These are phyloP conservation scores for Arachis hypogaea DNA, from an alignment of 306 rosid genomes.

Conservation along the genomic window DNA sequence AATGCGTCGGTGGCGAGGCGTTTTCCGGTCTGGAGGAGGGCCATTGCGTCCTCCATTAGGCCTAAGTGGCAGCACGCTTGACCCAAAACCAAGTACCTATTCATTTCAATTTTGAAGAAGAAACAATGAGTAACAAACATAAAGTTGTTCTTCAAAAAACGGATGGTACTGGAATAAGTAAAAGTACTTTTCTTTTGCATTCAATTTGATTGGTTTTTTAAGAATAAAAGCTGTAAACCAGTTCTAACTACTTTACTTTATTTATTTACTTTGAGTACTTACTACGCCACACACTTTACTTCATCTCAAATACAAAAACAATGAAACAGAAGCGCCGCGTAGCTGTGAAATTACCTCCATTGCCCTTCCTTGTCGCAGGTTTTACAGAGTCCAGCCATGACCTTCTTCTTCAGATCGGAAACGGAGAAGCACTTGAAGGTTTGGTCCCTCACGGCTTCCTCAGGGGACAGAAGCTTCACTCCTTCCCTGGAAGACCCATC, in stretches of 20 bases:
- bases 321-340: conserved; percentile 47
- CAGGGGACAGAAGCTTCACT: conserved; percentile 72
- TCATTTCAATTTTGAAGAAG: too few species aligned
- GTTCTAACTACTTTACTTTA: background rate
- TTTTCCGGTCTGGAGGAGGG: conserved; percentile 90
- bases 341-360: conserved; percentile 69
- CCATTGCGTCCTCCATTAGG: conserved; percentile 96
- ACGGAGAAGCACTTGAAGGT: conserved; percentile 95
- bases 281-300: background rate
- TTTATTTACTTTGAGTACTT: too few species aligned
- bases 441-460: conserved; percentile 53
- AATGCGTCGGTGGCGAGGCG: conserved; percentile 90
- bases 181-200: conserved; percentile 24
- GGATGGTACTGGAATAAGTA: too few species aligned
- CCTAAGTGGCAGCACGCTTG: conserved; percentile 94
- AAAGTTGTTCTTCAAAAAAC: too few species aligned
- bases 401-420: conserved; percentile 88
- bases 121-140: too few species aligned
- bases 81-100: conserved; percentile 77
- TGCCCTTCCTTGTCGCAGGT: conserved; percentile 84
- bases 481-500: conserved; percentile 69
- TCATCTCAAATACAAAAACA: conserved; percentile 35
- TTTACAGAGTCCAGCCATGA: conserved; percentile 85
- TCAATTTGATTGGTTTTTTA: conserved; percentile 1
- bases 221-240: conserved; percentile 39